Evolutionary conservation across 352 stramenopile species (phyloP), one percentile per base, ranked within the genome.

Genomic region (Blastocystis sp.): DNA sequence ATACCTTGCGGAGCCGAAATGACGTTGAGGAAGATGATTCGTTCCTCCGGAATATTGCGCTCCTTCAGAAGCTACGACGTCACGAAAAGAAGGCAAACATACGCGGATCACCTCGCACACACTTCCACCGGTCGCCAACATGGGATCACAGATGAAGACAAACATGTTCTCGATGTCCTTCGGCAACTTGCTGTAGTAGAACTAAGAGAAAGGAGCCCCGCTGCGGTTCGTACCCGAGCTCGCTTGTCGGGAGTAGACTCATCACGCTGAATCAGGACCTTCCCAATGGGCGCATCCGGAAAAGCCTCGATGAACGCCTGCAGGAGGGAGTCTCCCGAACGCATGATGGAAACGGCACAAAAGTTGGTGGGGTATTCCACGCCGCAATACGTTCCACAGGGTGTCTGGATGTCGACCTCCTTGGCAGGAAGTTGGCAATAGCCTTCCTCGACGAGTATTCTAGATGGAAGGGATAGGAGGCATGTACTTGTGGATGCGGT

Each of bases 251-350:
- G 24, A 34, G 69, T 73, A 14, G 11, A 49, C 44, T 89, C 87
- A 61, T 89, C 87, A 34, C 87, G 67, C 51, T 89, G 87, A 53
- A 89, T 89, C 27, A 89, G 63, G 9, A 89, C 87, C 71, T 89
- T 89, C 27, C 84, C 87, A 2, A 87, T 54, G 38, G 64, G 21
- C 7, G 57, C 57, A 34, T 78, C 87, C 24, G 87, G 87, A 40
- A 84, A 63, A 7, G 86, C 11, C 11, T 81, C 56, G 1, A 69
- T 75, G n/a, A 89, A 59, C 0, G 87, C 87, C 54, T 88, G 63
- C 1, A 84, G 51, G 18, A 89, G 72, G 9, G 71, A 56, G 46
- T 89, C 87, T 16, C 87, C 87, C 2, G 87, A 87, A 38, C 87
- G 78, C 57, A 89, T 75, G 36, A 89, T 89, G 36, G 72, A 87